Evolutionary conservation across 805 yeast genomes (phyloP).

Genomic region (Sugiyamaella marilandica): DNA sequence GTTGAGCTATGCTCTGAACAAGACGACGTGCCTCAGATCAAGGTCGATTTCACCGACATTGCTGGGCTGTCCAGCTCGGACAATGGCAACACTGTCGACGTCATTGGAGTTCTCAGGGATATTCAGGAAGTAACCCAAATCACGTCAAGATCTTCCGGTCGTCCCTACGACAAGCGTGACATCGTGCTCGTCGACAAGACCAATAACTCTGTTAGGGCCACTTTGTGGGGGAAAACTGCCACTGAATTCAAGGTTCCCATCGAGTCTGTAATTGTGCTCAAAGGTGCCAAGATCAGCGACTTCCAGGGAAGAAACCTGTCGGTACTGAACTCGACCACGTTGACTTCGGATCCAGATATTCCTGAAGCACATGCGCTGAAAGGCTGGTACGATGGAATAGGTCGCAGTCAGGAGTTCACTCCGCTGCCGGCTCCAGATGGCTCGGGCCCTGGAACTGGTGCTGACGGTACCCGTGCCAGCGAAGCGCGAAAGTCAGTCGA

Average conservation of each 20-base stretch:
- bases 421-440: constrained; percentile 41
- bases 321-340: constrained; percentile 69
- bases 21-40: constrained; percentile 66
- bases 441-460: constrained; percentile 32
- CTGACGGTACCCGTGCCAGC: constrained; percentile 33
- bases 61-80: constrained; percentile 62
- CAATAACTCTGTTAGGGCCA: constrained; percentile 67
- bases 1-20: constrained; percentile 60
- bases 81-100: constrained; percentile 72
- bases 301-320: constrained; percentile 83
- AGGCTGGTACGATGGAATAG: constrained; percentile 92
- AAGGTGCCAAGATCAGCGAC: constrained; percentile 85
- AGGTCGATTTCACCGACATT: constrained; percentile 70
- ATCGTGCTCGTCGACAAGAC: constrained; percentile 81
- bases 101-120: constrained; percentile 76
- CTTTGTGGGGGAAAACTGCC: constrained; percentile 90
- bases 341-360: constrained; percentile 79
- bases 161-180: constrained; percentile 90
- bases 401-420: constrained; percentile 57
- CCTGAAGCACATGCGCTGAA: constrained; percentile 82
- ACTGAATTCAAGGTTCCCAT: constrained; percentile 60
- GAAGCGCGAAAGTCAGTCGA: constrained; percentile 57
- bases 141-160: constrained; percentile 81
- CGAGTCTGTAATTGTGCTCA: constrained; percentile 75
- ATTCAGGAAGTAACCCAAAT: constrained; percentile 73